phyloP scores from a whole-genome alignment of 768 basidiomycete genomes.

The Hysterangium stoloniferum region DNA sequence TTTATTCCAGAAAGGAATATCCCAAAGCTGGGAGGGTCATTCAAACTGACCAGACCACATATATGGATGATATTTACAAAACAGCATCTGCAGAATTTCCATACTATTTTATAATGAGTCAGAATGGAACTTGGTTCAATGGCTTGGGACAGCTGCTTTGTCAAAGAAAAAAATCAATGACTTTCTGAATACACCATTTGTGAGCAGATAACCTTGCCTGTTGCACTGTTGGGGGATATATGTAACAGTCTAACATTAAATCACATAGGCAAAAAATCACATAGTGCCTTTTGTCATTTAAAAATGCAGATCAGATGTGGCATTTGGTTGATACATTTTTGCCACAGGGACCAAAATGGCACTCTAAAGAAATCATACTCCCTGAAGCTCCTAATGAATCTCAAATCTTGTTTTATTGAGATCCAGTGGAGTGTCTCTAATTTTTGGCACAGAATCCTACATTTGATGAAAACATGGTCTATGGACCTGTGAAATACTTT shows the following conservation, averaged over 20 bases:
- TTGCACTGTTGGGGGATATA: not conserved
- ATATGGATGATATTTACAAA: no score
- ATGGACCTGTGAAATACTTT: no score
- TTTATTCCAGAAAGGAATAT: no score
- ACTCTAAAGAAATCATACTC: not conserved
- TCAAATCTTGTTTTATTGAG: constrained; percentile 5
- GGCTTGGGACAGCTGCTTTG: not conserved
- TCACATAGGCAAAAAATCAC: not conserved
- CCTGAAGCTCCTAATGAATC: constrained; percentile 3
- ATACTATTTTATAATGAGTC: not conserved
- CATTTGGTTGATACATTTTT: not conserved
- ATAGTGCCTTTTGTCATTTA: not conserved
- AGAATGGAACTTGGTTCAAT: not conserved
- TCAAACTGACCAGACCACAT: no score
- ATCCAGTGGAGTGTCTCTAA: constrained; percentile 10
- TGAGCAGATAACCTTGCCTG: not conserved
- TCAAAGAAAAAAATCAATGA: not conserved
- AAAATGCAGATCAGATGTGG: not conserved
- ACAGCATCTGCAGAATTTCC: no score
- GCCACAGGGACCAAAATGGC: not conserved
- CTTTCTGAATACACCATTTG: not conserved
- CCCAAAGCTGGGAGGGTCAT: no score
- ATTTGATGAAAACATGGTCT: no score
- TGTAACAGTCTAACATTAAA: not conserved
- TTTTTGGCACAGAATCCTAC: no score